Base-by-base conservation (phyloP, 495 filamentous ascomycete genomes). In the Penicillium dipodomyicola region DNA sequence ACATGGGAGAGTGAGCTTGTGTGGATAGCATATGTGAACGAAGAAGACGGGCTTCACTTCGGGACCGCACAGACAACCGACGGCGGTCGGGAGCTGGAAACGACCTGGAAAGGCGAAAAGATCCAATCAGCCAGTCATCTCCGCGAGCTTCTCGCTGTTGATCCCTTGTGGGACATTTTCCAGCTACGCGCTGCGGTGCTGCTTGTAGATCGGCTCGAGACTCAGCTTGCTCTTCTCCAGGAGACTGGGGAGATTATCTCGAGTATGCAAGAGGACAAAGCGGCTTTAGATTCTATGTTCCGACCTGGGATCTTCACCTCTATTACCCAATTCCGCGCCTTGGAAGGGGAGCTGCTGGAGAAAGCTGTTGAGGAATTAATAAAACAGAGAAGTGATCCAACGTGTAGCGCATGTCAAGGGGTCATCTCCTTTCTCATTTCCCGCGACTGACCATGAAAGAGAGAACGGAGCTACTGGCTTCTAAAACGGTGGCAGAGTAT, bases 31-130 rank as follows among this genome's bases (percentile, higher is more conserved):
- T 88, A 83, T 61, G 74, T 87, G 5, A 87, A 87, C 53, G 82
- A 86, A 59, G 86, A 90, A 57, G 94, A 98, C 64, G 94, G 94
- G 3, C 75, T 98, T 5, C 76, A 83, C 2, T 93, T 98, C 59
- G 79, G 80, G 14, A 62, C 93, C 2, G 69, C 88, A 27, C 89
- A 92, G 63, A 83, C 83, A 2, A 84, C 67, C 8, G 85, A 91
- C 49, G 91, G 92, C 0, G 77, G 76, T 4, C 77, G 76, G 51
- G 81, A 91, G 62, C 71, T 96, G 23, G 74, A 79, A 54, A 80
- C 87, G 5, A 83, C 82, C 42, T 97, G 90, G 88, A 87, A 87
- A 68, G 75, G 76, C 20, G 66, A 70, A 25, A 78, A 76, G 5
- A 77, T 88, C 20, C 71, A 80, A 57, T 60, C 72, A 5, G 57